Base-by-base conservation (phyloP, 371 early-diverging fungal genomes). In the Mucor saturninus region DNA sequence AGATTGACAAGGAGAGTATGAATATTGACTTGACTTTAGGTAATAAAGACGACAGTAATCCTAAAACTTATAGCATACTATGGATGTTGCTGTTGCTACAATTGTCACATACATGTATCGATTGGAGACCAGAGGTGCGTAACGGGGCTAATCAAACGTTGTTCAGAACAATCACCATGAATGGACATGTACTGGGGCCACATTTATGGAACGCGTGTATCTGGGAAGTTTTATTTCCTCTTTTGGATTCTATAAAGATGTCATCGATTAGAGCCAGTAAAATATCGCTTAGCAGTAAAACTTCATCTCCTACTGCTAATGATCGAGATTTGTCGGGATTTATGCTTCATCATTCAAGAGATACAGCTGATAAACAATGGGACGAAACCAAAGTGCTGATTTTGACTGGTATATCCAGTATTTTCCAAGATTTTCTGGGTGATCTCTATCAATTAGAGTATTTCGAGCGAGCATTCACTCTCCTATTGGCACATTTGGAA, bases 121-220 rank as follows among this genome's bases (percentile, higher is more conserved):
- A 99, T 65, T 60, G 76, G 29, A 84, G 98, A 4, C 95, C 94
- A 3, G 98, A 97, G 68, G 96, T 98, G 11, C 88, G 99, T 32
- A 94, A 95, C 67, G 91, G 94, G 4, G 95, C 97, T 37, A 93
- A 91, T 54, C 98, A 98, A 69, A 98, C 97, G 1, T 75, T 99
- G 52, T 96, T 97, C 70, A 83, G 98, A 35, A 93, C 98, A 0
- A 89, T 99, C 39, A 87, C 89, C 39, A 90, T 93, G 81, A 93
- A 94, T 62, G 96, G 94, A 3, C 68, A 68, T 46, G 73, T 85
- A 7, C 80, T 98, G 11, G 86, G 83, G 13, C 60, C 76, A 10
- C 80, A 87, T 29, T 78, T 91, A 8, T 97, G 97, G 97, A 83
- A 91, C 43, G 82, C 90, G 15, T 92, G 93, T 65, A 78, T 96